Percentiles rank a stretch among this genome's conserved stretches.
phyloP scores from a whole-genome alignment of 2,329 filamentous ascomycete genomes.

The Cadophora sp. region DNA sequence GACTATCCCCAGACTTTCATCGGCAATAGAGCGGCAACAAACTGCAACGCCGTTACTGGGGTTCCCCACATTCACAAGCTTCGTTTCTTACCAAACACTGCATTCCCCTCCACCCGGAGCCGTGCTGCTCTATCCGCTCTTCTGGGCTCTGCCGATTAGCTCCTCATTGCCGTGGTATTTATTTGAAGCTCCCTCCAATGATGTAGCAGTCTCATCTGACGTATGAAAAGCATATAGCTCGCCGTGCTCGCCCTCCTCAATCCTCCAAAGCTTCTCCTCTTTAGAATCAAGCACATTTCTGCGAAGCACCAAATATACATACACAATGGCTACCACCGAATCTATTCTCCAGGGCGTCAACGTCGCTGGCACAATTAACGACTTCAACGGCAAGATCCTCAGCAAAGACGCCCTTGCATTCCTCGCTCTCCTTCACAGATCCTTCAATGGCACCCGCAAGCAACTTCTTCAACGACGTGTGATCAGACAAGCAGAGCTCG shows the following conservation, averaged over 20 bases:
- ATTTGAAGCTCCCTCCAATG: conserved; percentile 12
- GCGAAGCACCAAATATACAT: conserved; percentile 13
- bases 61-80: conserved; percentile 41
- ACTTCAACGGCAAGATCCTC: conserved; percentile 87
- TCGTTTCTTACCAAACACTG: conserved; percentile 18
- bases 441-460: conserved; percentile 91
- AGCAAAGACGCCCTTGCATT: conserved; percentile 90
- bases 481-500: conserved; percentile 88
- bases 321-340: conserved; percentile 71
- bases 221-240: conserved; percentile 26
- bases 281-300: conserved; percentile 8
- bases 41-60: conserved; percentile 22
- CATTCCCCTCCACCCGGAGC: conserved; percentile 34
- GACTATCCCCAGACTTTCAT: not conserved
- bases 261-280: conserved; percentile 15
- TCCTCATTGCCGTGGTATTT: conserved; percentile 28
- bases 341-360: conserved; percentile 85
- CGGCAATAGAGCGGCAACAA: conserved; percentile 26
- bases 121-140: conserved; percentile 30
- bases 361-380: conserved; percentile 80
- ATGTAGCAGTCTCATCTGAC: conserved; percentile 25
- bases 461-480: conserved; percentile 85
- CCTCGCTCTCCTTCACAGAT: conserved; percentile 91
- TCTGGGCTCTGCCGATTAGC: conserved; percentile 26
- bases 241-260: conserved; percentile 17